Evolutionary conservation across 257 asterid species (phyloP).

Genomic region (Rubia yunnanensis): DNA sequence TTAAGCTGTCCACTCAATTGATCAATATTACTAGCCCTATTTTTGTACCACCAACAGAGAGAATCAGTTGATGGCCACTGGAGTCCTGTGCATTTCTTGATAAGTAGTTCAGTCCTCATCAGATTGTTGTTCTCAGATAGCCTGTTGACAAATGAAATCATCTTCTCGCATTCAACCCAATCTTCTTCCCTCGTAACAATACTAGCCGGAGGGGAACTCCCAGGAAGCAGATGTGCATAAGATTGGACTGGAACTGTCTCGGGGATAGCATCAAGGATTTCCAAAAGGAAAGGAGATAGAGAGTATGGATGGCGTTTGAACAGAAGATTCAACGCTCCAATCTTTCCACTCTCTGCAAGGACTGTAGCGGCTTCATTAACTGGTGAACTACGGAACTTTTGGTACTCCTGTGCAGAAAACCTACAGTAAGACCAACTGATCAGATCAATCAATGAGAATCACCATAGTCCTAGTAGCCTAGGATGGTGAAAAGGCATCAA

Average conservation of each 20-base stretch:
- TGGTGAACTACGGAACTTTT: constrained; percentile 62
- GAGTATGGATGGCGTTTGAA: constrained; percentile 93
- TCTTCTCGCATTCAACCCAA: constrained; percentile 89
- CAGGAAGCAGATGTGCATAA: constrained; percentile 90
- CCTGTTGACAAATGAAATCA: constrained; percentile 40
- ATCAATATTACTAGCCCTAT: constrained; percentile 87
- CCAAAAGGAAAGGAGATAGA: constrained; percentile 62
- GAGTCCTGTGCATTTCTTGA: constrained; percentile 46
- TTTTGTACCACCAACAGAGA: constrained; percentile 83
- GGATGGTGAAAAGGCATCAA: not conserved
- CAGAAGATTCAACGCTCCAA: constrained; percentile 88
- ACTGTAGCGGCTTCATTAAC: constrained; percentile 57
- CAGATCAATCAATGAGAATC: constrained; percentile 53
- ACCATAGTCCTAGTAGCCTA: constrained; percentile 12
- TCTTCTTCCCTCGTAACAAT: constrained; percentile 68
- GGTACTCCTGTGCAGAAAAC: constrained; percentile 81
- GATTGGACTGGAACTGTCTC: constrained; percentile 91
- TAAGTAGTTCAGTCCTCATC: constrained; percentile 68
- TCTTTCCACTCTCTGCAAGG: constrained; percentile 89
- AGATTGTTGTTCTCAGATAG: constrained; percentile 33
- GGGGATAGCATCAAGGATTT: constrained; percentile 90
- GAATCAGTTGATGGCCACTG: constrained; percentile 81
- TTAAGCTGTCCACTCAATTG: constrained; percentile 86
- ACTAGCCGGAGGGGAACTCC: constrained; percentile 58
- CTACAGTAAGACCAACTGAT: constrained; percentile 67